Conservation (phyloP, 352 stramenopile species). For the Phytophthora foliorum region DNA sequence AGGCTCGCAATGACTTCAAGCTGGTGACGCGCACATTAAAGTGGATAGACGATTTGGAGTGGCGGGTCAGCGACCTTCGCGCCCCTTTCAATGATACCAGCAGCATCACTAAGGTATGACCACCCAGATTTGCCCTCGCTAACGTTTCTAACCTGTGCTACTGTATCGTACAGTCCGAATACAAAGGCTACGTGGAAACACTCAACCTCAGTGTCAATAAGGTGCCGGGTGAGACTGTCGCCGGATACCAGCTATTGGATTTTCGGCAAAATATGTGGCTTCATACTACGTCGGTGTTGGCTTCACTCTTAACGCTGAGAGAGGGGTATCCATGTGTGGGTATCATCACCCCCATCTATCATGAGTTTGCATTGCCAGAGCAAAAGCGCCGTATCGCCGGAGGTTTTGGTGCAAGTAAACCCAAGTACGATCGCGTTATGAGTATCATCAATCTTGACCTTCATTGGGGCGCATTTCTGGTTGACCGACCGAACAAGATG, state of each 20-base stretch:
- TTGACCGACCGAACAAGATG: neutral
- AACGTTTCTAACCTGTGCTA: no score
- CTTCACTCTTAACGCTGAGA: neutral
- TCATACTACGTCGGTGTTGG: constrained; percentile 9
- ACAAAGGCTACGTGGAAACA: constrained; percentile 9
- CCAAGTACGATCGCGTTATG: neutral
- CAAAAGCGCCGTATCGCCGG: neutral
- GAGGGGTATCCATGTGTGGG: constrained; percentile 2
- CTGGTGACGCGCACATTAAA: no score
- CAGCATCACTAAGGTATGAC: no score
- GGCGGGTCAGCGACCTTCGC: no score
- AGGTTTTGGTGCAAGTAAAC: neutral
- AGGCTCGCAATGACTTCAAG: no score
- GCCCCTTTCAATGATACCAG: no score
- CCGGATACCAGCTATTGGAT: constrained; percentile 3
- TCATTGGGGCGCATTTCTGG: neutral
- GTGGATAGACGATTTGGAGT: no score
- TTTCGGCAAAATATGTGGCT: constrained; percentile 22
- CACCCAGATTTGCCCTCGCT: no score
- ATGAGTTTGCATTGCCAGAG: constrained; percentile 11
- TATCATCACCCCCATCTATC: constrained; percentile 15
- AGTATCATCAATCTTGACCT: neutral
- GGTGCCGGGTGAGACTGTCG: neutral
- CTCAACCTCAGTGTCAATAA: constrained; percentile 8
- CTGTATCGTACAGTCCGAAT: constrained; percentile 12